Conservation (phyloP, 306 rosid genomes). For the Vigna mungo region DNA sequence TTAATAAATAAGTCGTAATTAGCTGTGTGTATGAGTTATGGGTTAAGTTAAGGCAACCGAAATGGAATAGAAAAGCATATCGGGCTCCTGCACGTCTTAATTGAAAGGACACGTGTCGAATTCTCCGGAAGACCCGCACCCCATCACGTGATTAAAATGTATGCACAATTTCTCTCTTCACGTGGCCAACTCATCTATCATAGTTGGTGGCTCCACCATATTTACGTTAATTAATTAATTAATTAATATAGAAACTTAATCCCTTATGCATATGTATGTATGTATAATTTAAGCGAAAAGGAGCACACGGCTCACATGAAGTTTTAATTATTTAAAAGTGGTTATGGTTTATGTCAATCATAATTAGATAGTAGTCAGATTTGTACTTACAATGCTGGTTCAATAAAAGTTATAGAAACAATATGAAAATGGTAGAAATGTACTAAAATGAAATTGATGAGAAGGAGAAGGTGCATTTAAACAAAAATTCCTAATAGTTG, state of each 20-base stretch:
- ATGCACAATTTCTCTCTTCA: slow-evolving; percentile 65
- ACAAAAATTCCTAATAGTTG: too few relatives aligned
- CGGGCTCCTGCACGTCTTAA: slow-evolving; percentile 34
- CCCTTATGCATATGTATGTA: too few relatives aligned
- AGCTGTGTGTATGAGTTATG: slow-evolving; percentile 2
- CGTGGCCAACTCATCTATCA: slow-evolving; percentile 94
- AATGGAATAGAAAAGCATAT: slow-evolving; percentile 12
- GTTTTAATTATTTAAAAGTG: too few relatives aligned
- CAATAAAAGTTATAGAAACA: too few relatives aligned
- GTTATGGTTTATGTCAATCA: neutral
- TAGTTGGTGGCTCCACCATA: slow-evolving; percentile 55
- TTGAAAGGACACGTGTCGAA: slow-evolving; percentile 52
- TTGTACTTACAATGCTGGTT: neutral
- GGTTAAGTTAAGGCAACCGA: slow-evolving; percentile 22
- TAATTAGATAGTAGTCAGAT: neutral
- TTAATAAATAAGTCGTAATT: neutral
- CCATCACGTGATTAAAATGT: slow-evolving; percentile 84
- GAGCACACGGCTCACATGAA: neutral
- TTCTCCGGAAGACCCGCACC: slow-evolving; percentile 59
- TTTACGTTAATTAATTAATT: slow-evolving; percentile 36
- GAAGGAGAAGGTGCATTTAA: too few relatives aligned
- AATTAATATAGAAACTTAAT: neutral
- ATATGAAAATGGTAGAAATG: too few relatives aligned
- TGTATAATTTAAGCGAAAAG: too few relatives aligned
- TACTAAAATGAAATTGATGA: too few relatives aligned